These are phyloP conservation scores for Moesziomyces globuligerus DNA, from an alignment of 1,284 basidiomycete species.

Conservation along the genomic window DNA sequence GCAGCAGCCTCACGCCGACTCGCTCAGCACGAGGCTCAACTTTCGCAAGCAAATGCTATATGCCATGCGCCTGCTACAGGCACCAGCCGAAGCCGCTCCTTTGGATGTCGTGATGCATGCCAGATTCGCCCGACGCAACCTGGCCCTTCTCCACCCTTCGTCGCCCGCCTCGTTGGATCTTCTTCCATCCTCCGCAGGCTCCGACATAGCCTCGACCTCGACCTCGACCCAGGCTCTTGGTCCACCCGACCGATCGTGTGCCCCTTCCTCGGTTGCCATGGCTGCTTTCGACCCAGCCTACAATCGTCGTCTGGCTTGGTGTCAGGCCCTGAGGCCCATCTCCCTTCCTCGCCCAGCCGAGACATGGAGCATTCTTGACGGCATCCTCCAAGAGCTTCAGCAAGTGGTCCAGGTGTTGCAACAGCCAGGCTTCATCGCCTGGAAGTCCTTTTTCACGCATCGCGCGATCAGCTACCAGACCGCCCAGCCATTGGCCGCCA, in stretches of 20 bases:
- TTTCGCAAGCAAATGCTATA: conserved; percentile 47
- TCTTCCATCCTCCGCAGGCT: background rate
- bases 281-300: conserved; percentile 78
- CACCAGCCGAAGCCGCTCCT: conserved; percentile 21
- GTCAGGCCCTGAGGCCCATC: conserved; percentile 77
- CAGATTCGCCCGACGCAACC: conserved; percentile 35
- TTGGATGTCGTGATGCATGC: conserved; percentile 45
- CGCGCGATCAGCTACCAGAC: conserved; percentile 32
- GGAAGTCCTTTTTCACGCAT: conserved; percentile 46
- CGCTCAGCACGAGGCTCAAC: conserved; percentile 28
- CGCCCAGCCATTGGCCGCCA: conserved; percentile 14
- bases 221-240: conserved; percentile 3
- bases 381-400: conserved; percentile 73
- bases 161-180: background rate
- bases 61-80: conserved; percentile 23
- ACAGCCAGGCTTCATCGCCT: conserved; percentile 21
- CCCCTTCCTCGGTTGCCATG: conserved; percentile 71
- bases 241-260: conserved; percentile 23
- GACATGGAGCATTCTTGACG: conserved; percentile 72
- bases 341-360: conserved; percentile 71
- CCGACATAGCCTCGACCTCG: background rate
- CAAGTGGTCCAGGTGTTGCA: conserved; percentile 66
- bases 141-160: conserved; percentile 14
- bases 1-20: conserved; percentile 3
- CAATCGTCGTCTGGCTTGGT: conserved; percentile 76